Percentiles rank a stretch among this genome's conserved stretches.
Evolutionary conservation across 305 asterid genomes (phyloP).

Genomic region (Fraxinus platypoda): DNA sequence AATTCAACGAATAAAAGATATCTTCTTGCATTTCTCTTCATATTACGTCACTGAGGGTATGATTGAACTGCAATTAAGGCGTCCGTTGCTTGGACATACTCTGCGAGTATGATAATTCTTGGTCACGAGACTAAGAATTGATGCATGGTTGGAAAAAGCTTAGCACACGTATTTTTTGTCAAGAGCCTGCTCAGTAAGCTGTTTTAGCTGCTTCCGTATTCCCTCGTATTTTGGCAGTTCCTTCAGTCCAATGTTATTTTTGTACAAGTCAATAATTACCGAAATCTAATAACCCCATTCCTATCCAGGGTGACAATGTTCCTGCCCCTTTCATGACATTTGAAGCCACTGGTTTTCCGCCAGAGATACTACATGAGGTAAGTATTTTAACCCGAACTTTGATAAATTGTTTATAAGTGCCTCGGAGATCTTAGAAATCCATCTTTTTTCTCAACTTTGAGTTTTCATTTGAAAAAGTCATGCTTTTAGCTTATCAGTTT

Average conservation of each 20-base stretch:
- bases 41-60: background rate
- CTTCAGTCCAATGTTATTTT: constrained; percentile 2
- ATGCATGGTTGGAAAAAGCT: background rate
- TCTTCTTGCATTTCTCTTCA: background rate
- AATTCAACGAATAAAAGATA: background rate
- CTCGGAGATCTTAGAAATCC: constrained; percentile 16
- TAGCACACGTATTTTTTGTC: background rate
- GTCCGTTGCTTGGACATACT: background rate
- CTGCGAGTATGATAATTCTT: background rate
- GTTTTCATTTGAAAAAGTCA: constrained; percentile 34
- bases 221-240: background rate
- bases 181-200: background rate
- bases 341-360: constrained; percentile 89
- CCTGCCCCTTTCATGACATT: constrained; percentile 94
- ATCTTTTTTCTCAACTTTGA: constrained; percentile 18
- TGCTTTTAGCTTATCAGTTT: constrained; percentile 65
- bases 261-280: constrained; percentile 7
- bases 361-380: constrained; percentile 86
- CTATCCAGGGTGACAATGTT: constrained; percentile 77
- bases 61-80: background rate
- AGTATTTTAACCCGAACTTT: constrained; percentile 35
- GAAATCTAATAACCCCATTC: constrained; percentile 15
- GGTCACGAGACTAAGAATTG: background rate
- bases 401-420: background rate
- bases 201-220: constrained; percentile 14